Evolutionary conservation across 306 rosid genomes (phyloP), one percentile per base, ranked within the genome.

Genomic region (Rosa rugosa): DNA sequence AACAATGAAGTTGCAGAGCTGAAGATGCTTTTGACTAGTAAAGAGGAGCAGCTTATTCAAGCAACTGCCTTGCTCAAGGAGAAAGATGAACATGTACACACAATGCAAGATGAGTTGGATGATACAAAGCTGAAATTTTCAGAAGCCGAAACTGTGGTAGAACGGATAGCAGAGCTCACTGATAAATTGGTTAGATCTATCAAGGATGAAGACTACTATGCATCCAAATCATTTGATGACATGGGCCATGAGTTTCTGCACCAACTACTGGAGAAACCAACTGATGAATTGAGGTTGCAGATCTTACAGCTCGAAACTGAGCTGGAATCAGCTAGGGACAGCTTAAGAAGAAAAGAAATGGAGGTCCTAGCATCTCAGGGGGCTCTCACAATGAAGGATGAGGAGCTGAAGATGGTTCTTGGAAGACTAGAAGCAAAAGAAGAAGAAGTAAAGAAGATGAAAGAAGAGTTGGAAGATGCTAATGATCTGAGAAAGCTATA

Each of bases 91-190:
- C 82, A 72, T 18, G 87, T 86, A 62, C 80, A 87, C 83, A 76
- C 57, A 13, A 86, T 95, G 74, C 81, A 89, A 73, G 78, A 80
- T 59, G 90, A 91, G 82, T 83, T 95, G 77, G 77, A 77, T 20
- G 50, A 79, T 72, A 82, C 94, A 12, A 87, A 75, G 88, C 81
- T 83, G 88, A 91, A 88, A 82, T 86, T 70, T 53, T 86, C 79
- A 5, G 96, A 88, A 80, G 98, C 98, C 31, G 94, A 91, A 87
- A 79, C 83, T 60, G 94, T 84, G 53, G 96, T 91, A 6, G 88
- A 88, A 75, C 80, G 87, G 73, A 88, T 93, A 76, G 83, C 83
- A 45, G 91, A 87, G 75, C 94, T 95, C 74, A 90, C 99, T 34
- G 88, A 91, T 72, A 80, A 88, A 71, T 73, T 95, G 76, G 98